Conservation (phyloP, 2,329 filamentous ascomycete genomes). For the Hypoxylon sp. region DNA sequence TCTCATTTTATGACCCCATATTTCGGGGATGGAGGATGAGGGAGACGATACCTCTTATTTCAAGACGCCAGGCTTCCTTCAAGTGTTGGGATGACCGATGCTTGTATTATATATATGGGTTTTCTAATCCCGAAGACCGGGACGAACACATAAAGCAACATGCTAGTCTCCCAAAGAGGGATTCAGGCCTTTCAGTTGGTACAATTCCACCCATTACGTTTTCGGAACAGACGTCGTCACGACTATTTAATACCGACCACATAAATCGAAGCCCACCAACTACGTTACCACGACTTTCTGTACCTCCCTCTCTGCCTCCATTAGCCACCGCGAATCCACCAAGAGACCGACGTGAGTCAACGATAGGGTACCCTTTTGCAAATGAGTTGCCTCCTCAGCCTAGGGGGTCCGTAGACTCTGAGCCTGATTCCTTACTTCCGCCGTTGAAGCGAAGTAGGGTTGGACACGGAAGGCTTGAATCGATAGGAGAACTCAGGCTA, state of each 20-base stretch:
- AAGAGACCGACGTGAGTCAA: conserved; percentile 60
- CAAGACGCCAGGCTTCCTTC: conserved; percentile 60
- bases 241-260: conserved; percentile 54
- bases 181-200: conserved; percentile 62
- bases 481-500: conserved; percentile 70
- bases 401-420: conserved; percentile 62
- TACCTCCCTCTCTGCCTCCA: conserved; percentile 56
- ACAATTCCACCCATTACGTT: conserved; percentile 57
- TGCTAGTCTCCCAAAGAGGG: conserved; percentile 59
- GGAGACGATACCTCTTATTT: conserved; percentile 56
- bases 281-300: conserved; percentile 59
- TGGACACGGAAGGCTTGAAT: conserved; percentile 68
- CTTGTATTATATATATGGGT: conserved; percentile 72
- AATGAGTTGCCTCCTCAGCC: conserved; percentile 57
- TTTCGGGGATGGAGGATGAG: conserved; percentile 60
- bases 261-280: conserved; percentile 58
- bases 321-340: conserved; percentile 54
- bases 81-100: conserved; percentile 71
- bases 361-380: conserved; percentile 59
- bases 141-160: conserved; percentile 68
- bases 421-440: conserved; percentile 67
- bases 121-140: conserved; percentile 65
- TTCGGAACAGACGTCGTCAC: conserved; percentile 54
- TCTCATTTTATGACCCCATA: conserved; percentile 65
- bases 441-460: conserved; percentile 69